A percentile compares a stretch with the other conserved stretches of the same genome.
Evolutionary conservation across 345 rosid genomes (phyloP).

Genomic region (Laguncularia racemosa): DNA sequence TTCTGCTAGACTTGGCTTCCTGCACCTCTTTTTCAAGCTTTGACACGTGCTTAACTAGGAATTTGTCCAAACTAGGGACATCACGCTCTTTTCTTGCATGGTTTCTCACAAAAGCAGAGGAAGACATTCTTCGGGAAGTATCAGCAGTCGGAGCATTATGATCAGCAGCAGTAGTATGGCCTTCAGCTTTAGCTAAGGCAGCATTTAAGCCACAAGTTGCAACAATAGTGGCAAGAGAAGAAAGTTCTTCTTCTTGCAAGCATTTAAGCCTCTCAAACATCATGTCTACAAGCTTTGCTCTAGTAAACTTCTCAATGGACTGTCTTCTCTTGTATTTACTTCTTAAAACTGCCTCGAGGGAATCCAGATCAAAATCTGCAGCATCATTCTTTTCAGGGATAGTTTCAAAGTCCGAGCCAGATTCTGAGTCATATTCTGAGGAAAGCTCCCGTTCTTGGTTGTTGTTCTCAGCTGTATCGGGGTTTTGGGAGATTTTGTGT

Average conservation of each 20-base stretch:
- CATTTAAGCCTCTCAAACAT: slow-evolving; percentile 79
- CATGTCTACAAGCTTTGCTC: slow-evolving; percentile 50
- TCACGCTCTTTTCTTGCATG: slow-evolving; percentile 32
- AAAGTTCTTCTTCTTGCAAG: slow-evolving; percentile 83
- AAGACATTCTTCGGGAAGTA: slow-evolving; percentile 34
- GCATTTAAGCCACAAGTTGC: slow-evolving; percentile 94
- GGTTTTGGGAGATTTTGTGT: slow-evolving; percentile 69
- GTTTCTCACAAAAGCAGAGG: slow-evolving; percentile 25
- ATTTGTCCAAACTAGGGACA: slow-evolving; percentile 76
- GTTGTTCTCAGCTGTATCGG: slow-evolving; percentile 33
- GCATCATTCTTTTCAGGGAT: slow-evolving; percentile 21
- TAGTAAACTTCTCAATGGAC: slow-evolving; percentile 46
- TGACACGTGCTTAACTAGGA: slow-evolving; percentile 69
- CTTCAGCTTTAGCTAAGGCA: slow-evolving; percentile 66
- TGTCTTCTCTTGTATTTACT: slow-evolving; percentile 49
- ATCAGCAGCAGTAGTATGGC: slow-evolving; percentile 26
- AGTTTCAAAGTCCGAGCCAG: slow-evolving; percentile 39
- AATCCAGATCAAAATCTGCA: slow-evolving; percentile 18
- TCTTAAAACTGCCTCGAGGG: slow-evolving; percentile 21
- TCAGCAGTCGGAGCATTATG: slow-evolving; percentile 21
- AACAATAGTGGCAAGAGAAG: slow-evolving; percentile 84
- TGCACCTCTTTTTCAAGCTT: slow-evolving; percentile 76
- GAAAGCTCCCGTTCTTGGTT: slow-evolving; percentile 43
- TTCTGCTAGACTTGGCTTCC: slow-evolving; percentile 60
- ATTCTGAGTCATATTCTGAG: slow-evolving; percentile 53